Evolutionary conservation across 306 rosid genomes (phyloP).

Genomic region (Inga oerstediana): DNA sequence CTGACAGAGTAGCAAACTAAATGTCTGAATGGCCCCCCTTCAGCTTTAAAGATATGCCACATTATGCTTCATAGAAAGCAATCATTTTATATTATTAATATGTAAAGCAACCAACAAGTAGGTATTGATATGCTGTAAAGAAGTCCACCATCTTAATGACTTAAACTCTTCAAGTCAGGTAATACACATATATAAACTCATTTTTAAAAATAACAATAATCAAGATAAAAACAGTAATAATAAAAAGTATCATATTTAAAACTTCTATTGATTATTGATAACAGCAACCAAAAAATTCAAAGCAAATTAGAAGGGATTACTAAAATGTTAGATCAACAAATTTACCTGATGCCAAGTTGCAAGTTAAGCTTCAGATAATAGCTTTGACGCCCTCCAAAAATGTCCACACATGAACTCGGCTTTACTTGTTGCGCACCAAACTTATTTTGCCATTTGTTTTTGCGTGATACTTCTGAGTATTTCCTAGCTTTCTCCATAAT

Average conservation of each 20-base stretch:
- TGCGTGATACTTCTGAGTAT: constrained; percentile 42
- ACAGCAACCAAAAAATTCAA: not conserved
- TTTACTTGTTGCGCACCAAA: constrained; percentile 45
- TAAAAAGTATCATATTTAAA: not conserved
- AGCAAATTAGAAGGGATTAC: not conserved
- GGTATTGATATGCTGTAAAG: constrained; percentile 8
- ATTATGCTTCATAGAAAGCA: constrained; percentile 5
- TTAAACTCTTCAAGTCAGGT: constrained; percentile 19
- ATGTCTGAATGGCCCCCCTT: constrained; percentile 1
- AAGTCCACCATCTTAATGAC: not conserved
- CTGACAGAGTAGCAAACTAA: not conserved
- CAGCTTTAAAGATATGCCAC: not conserved
- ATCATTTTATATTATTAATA: not conserved
- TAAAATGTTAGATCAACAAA: constrained; percentile 7
- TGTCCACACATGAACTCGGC: constrained; percentile 52
- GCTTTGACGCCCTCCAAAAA: constrained; percentile 39
- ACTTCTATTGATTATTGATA: not conserved
- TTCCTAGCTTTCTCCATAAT: constrained; percentile 63
- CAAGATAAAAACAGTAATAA: constrained; percentile 4
- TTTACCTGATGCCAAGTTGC: constrained; percentile 63
- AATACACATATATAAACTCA: not conserved
- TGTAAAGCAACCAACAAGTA: constrained; percentile 14
- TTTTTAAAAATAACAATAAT: not conserved
- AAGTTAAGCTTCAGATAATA: constrained; percentile 56
- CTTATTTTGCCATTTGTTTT: constrained; percentile 52